phyloP scores from a whole-genome alignment of 345 rosid species.

The Dimocarpus longan region DNA sequence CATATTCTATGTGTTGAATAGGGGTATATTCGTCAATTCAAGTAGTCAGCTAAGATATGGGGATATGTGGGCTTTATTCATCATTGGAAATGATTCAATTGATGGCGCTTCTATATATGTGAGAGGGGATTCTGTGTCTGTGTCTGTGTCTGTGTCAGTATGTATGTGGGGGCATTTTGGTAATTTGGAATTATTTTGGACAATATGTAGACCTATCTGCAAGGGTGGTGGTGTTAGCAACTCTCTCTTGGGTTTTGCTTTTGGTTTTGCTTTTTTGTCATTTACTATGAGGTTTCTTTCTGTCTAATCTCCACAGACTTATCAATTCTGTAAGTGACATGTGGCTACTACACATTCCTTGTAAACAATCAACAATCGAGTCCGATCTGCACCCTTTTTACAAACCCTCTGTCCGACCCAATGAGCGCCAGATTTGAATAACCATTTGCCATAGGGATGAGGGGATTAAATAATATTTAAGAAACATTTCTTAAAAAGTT shows the following conservation, averaged over 20 bases:
- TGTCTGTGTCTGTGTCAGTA: neutral
- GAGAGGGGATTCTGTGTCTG: neutral
- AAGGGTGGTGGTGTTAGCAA: neutral
- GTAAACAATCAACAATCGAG: no score
- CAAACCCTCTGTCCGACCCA: no score
- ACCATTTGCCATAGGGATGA: no score
- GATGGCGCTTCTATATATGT: neutral
- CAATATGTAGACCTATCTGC: neutral
- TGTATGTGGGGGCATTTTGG: neutral
- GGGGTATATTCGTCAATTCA: neutral
- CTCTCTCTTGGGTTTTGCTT: neutral
- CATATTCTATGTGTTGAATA: no score
- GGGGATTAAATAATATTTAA: no score
- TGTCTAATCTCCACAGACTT: neutral
- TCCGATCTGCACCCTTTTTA: no score
- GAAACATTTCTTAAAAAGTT: no score
- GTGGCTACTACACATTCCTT: neutral
- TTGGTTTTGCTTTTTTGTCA: slow-evolving; percentile 16
- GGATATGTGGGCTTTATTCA: slow-evolving; percentile 22
- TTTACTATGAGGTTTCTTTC: neutral
- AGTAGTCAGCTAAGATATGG: neutral
- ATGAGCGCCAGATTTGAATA: no score
- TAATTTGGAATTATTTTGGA: neutral
- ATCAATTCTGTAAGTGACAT: neutral
- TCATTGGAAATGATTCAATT: slow-evolving; percentile 30